A percentile compares a stretch with the other conserved stretches of the same genome.
Evolutionary conservation across 2,329 filamentous ascomycete genomes (phyloP).

Genomic region (Pestalotiopsis sp.): DNA sequence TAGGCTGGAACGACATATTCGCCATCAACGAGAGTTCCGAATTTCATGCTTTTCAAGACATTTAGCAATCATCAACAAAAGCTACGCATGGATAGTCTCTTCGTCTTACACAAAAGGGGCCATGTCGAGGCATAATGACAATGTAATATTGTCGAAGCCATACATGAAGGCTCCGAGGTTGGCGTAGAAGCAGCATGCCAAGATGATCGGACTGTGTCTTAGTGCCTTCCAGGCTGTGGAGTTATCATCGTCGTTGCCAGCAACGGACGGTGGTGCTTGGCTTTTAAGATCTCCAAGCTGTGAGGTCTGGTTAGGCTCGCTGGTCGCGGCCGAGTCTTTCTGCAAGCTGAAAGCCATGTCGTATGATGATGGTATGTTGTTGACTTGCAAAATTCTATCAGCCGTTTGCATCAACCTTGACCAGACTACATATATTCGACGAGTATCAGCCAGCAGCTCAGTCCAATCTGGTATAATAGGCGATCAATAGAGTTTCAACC

Average conservation of each 20-base stretch:
- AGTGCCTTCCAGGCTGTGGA: neutral
- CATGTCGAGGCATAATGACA: conserved; percentile 13
- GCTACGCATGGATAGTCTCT: neutral
- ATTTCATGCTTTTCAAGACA: neutral
- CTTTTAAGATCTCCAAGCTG: neutral
- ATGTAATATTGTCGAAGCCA: conserved; percentile 13
- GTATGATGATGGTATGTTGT: neutral
- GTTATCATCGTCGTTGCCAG: conserved; percentile 5
- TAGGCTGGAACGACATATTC: conserved; percentile 10
- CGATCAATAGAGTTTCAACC: neutral
- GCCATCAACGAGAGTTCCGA: conserved; percentile 10
- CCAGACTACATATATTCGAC: neutral
- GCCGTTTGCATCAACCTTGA: neutral
- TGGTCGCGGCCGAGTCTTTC: neutral
- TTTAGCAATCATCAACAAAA: neutral
- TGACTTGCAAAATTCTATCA: neutral
- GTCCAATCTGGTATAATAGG: neutral
- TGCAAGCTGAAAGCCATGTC: neutral
- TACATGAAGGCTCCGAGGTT: conserved; percentile 14
- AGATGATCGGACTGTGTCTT: conserved; percentile 3
- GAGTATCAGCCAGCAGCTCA: neutral
- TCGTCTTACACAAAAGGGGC: conserved; percentile 7
- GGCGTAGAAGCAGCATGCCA: conserved; percentile 11
- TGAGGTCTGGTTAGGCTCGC: neutral
- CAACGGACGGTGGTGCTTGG: neutral